Percentiles rank a stretch among this genome's conserved stretches.
phyloP scores from a whole-genome alignment of 176 grass and related monocot genomes.

The Aegilops longissima region DNA sequence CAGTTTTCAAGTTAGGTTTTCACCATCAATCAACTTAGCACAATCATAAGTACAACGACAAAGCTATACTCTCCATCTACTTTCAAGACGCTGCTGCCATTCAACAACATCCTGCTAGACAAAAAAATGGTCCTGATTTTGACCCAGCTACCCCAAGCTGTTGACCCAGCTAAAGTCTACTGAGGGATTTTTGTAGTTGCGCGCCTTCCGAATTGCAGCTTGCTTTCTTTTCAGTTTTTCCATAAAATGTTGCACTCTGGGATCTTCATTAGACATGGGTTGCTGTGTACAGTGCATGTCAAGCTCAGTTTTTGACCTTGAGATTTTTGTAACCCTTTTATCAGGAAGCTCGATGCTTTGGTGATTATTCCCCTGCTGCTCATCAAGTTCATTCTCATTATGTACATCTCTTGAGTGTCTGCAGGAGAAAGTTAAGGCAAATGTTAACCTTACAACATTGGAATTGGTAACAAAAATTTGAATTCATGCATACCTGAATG shows the following conservation, averaged over 20 bases:
- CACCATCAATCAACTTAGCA: background rate
- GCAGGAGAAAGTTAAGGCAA: conserved; percentile 20
- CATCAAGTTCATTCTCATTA: conserved; percentile 28
- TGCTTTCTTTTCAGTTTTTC: background rate
- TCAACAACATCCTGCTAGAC: background rate
- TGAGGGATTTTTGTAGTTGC: background rate
- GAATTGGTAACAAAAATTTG: conserved; percentile 12
- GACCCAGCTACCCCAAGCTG: background rate
- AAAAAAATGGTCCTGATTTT: background rate
- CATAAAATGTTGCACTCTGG: background rate
- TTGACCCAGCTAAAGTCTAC: background rate
- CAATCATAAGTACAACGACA: background rate
- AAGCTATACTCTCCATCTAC: background rate
- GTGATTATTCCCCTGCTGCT: background rate
- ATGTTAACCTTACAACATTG: background rate
- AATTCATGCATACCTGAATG: conserved; percentile 41
- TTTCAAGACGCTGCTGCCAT: background rate
- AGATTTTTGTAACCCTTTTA: background rate
- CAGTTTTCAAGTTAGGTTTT: background rate
- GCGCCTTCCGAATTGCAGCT: background rate
- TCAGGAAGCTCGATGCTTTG: background rate
- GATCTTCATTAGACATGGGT: background rate
- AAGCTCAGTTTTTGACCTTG: background rate
- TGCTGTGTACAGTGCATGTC: background rate
- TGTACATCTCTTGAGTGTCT: conserved; percentile 38